Percentiles rank a stretch among this genome's conserved stretches.
phyloP scores from a whole-genome alignment of 2,329 filamentous ascomycete genomes.

The Trichophyton verrucosum region DNA sequence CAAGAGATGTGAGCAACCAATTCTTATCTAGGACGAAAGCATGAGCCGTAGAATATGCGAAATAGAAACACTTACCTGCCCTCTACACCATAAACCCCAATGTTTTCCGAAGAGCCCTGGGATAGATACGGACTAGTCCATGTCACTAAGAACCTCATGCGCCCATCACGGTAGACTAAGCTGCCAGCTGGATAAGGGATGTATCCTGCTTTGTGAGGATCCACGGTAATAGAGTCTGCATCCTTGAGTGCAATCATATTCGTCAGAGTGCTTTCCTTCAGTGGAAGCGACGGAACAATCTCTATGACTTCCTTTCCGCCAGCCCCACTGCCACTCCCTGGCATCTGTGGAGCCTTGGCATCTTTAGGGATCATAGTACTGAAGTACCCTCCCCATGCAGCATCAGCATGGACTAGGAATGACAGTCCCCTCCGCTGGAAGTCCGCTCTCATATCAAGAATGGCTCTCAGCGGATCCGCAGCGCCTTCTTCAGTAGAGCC shows the following conservation, averaged over 20 bases:
- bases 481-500: too few relatives aligned
- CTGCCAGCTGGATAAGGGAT: conserved; percentile 37
- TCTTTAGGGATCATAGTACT: too few relatives aligned
- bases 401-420: too few relatives aligned
- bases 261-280: conserved; percentile 22
- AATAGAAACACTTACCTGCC: neutral
- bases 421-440: too few relatives aligned
- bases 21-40: too few relatives aligned
- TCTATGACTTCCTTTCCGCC: too few relatives aligned
- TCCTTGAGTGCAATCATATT: conserved; percentile 22
- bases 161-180: conserved; percentile 34
- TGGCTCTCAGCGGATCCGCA: too few relatives aligned
- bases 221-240: conserved; percentile 37
- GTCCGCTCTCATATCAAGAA: too few relatives aligned
- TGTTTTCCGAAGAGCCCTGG: neutral
- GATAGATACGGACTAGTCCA: conserved; percentile 31
- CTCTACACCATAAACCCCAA: neutral
- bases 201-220: conserved; percentile 39
- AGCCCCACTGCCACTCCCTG: too few relatives aligned
- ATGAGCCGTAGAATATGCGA: too few relatives aligned
- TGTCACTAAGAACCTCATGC: conserved; percentile 35
- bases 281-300: neutral
- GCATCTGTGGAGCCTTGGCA: too few relatives aligned
- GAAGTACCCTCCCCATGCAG: too few relatives aligned
- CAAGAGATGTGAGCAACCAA: neutral